phyloP scores from a whole-genome alignment of 1,139 yeast genomes.

The Kodamaea arcana region DNA sequence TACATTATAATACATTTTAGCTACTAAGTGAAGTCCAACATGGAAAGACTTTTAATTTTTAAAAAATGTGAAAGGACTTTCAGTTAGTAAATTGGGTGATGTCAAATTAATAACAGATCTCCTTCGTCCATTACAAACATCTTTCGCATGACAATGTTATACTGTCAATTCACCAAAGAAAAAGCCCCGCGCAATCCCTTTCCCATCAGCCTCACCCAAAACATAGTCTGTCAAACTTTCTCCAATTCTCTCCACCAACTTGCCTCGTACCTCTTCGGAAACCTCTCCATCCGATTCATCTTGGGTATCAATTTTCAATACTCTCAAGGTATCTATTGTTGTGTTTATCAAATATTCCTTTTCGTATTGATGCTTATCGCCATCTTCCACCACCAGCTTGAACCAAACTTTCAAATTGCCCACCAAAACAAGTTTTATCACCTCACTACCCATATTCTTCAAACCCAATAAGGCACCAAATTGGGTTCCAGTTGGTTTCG shows the following conservation, averaged over 20 bases:
- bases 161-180: slow-evolving; percentile 62
- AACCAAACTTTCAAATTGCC: slow-evolving; percentile 88
- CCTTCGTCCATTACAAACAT: too few species aligned
- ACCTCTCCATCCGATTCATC: slow-evolving; percentile 27
- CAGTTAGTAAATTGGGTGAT: too few species aligned
- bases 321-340: slow-evolving; percentile 52
- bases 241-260: slow-evolving; percentile 59
- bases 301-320: slow-evolving; percentile 32
- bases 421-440: slow-evolving; percentile 74
- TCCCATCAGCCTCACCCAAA: slow-evolving; percentile 50
- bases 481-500: slow-evolving; percentile 82
- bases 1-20: too few species aligned
- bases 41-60: too few species aligned
- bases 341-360: slow-evolving; percentile 43
- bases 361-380: slow-evolving; percentile 39
- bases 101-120: too few species aligned
- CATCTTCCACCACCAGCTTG: slow-evolving; percentile 45
- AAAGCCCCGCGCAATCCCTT: slow-evolving; percentile 60
- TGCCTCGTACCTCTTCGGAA: slow-evolving; percentile 41
- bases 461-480: slow-evolving; percentile 90
- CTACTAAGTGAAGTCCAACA: too few species aligned
- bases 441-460: slow-evolving; percentile 81
- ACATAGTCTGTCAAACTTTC: slow-evolving; percentile 50
- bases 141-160: too few species aligned
- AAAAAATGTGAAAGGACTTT: too few species aligned